A percentile compares a stretch with the other conserved stretches of the same genome.
These are phyloP conservation scores for Xylariaceae sp. DNA, from an alignment of 2,329 filamentous ascomycete species.

Conservation along the genomic window DNA sequence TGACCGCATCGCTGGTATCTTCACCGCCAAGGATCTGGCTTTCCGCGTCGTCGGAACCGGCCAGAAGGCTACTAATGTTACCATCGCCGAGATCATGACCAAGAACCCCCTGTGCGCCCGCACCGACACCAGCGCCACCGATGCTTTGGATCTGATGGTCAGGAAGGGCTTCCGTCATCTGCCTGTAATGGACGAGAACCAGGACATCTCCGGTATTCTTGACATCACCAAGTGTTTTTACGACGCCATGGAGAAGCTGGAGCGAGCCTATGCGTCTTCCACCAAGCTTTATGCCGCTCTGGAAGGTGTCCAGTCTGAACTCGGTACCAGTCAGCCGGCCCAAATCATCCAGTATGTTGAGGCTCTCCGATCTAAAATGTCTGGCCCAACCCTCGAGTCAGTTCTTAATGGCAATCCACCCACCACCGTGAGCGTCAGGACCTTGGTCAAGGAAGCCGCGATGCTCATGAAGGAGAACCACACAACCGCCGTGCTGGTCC, in stretches of 20 bases:
- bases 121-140: conserved; percentile 96
- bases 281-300: conserved; percentile 95
- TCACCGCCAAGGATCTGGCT: conserved; percentile 96
- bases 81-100: conserved; percentile 98
- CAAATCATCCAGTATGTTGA: conserved; percentile 99
- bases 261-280: conserved; percentile 96
- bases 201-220: conserved; percentile 95
- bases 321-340: conserved; percentile 92
- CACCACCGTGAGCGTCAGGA: conserved; percentile 90
- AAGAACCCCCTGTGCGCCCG: conserved; percentile 97
- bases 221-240: conserved; percentile 99
- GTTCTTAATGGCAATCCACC: conserved; percentile 90
- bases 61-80: conserved; percentile 82
- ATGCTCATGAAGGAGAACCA: conserved; percentile 98
- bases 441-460: conserved; percentile 93
- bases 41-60: conserved; percentile 93
- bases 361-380: conserved; percentile 93
- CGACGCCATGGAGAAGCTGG: conserved; percentile 99
- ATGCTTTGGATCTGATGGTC: conserved; percentile 96
- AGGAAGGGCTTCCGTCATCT: conserved; percentile 96
- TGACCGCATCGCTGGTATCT: conserved; percentile 96
- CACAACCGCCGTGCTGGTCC: conserved; percentile 91
- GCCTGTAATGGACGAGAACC: conserved; percentile 99
- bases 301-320: conserved; percentile 94
- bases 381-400: conserved; percentile 90